phyloP scores from a whole-genome alignment of 225 moss, liverwort and hornwort species.

The Asterella californica region DNA sequence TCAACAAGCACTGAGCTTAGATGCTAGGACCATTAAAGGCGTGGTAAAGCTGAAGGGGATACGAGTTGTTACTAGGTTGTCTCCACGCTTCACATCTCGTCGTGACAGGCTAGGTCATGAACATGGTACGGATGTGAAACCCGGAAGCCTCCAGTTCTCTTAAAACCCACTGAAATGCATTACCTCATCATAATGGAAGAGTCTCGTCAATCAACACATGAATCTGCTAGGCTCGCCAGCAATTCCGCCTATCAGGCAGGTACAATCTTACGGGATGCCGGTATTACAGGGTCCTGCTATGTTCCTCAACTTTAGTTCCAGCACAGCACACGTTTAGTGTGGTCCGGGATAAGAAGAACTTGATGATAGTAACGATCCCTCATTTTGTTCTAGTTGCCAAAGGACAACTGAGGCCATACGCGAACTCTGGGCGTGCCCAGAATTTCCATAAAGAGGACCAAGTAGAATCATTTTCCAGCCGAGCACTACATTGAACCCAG shows the following conservation, averaged over 20 bases:
- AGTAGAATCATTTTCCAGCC: neutral
- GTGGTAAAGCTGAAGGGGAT: neutral
- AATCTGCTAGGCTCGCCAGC: slow-evolving; percentile 13
- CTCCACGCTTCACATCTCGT: neutral
- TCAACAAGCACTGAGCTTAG: neutral
- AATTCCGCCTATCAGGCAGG: slow-evolving; percentile 24
- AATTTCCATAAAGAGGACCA: too few species aligned
- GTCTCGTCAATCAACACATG: slow-evolving; percentile 16
- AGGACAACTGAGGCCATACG: too few species aligned
- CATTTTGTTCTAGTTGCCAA: neutral
- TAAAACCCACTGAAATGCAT: slow-evolving; percentile 5
- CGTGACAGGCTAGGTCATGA: neutral
- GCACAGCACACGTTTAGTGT: neutral
- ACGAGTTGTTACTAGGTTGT: neutral
- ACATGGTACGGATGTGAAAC: neutral
- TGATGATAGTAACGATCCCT: neutral
- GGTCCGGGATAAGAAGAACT: neutral
- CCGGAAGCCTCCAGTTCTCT: slow-evolving; percentile 6
- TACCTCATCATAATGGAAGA: slow-evolving; percentile 22
- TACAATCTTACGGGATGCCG: neutral
- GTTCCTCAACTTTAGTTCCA: neutral
- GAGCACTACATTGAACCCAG: neutral
- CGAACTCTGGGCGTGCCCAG: neutral
- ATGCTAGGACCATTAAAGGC: neutral
- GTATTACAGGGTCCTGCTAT: neutral